Base-by-base conservation (phyloP, 257 asterid species). In the Prunella vulgaris region DNA sequence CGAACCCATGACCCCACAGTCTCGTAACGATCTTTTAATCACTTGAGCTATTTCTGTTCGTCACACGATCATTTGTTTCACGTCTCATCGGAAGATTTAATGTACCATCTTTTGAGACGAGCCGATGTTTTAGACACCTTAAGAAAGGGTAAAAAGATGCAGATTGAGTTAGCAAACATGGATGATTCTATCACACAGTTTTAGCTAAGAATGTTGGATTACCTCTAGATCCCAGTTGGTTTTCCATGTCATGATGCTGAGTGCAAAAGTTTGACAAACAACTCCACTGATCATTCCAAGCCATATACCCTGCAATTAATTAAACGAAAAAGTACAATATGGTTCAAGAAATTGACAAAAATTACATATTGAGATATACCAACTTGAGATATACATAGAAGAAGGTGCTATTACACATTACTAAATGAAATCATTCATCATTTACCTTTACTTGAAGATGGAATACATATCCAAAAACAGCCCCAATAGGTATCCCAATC, bases 401-500 rank as follows among this genome's bases (percentile, higher is more conserved):
- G 8, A 44, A 44, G 20, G n/a, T 13, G 52, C 52, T 44, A 8
- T 13, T 44, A 32, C n/a, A n/a, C 13, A 12, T 40, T 40, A 12
- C 5, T 46, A 46, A 14, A 15, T 46, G 53, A 14, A 15, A 46
- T 46, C 1, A 15, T 13, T 46, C 1, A 48, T 3, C 21, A 48
- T 48, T 51, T 51, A 80, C 84, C 79, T 73, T 64, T 5, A 81
- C 88, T 42, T 78, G 79, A 15, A 83, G 79, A 5, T 64, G 56
- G 42, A 72, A 14, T 8, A 69, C 75, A 48, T 76, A 78, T 54
- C 83, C 90, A 51, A 85, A 82, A 20, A 82, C 35, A 17, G 66
- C 72, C 59, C 90, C 90, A 28, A 85, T 5, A 8, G 87, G 87
- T 27, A 83, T 2, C 10, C 88, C 88, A 17, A 85, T 65, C 22